These are phyloP conservation scores for Corylus americana DNA, from an alignment of 306 rosid species.

Conservation along the genomic window DNA sequence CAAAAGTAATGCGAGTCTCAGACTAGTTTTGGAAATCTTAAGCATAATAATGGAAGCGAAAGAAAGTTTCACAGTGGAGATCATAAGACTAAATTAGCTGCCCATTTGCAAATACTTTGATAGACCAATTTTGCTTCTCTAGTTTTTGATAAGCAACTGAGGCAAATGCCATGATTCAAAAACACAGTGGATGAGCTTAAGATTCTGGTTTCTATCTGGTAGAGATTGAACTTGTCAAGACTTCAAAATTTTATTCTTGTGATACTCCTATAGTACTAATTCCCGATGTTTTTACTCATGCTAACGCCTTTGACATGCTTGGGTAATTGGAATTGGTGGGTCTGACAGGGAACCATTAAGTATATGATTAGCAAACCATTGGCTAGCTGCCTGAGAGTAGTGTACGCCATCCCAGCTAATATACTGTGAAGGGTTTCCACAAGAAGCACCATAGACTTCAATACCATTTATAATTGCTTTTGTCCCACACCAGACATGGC, in stretches of 20 bases:
- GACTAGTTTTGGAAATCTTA: background rate
- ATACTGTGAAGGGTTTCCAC: conserved; percentile 51
- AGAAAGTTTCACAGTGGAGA: background rate
- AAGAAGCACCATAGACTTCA: conserved; percentile 65
- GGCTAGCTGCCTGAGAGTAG: conserved; percentile 83
- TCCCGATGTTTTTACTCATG: background rate
- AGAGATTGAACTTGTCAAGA: background rate
- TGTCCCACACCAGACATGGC: conserved; percentile 82
- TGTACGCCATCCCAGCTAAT: conserved; percentile 95
- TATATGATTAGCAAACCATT: conserved; percentile 66
- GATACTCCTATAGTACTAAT: background rate
- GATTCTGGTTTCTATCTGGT: background rate
- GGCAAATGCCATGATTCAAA: background rate
- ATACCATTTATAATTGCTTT: conserved; percentile 56
- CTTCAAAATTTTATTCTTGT: background rate
- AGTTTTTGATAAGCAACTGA: background rate
- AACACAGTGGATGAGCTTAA: background rate
- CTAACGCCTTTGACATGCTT: conserved; percentile 62
- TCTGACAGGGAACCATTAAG: conserved; percentile 62
- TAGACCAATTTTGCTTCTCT: background rate
- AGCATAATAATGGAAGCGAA: background rate
- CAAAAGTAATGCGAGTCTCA: background rate
- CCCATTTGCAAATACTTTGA: background rate
- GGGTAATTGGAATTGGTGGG: conserved; percentile 66
- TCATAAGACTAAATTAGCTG: background rate